A percentile compares a stretch with the other conserved stretches of the same genome.
phyloP scores from a whole-genome alignment of 768 basidiomycete genomes.

The Filobasidium floriforme region DNA sequence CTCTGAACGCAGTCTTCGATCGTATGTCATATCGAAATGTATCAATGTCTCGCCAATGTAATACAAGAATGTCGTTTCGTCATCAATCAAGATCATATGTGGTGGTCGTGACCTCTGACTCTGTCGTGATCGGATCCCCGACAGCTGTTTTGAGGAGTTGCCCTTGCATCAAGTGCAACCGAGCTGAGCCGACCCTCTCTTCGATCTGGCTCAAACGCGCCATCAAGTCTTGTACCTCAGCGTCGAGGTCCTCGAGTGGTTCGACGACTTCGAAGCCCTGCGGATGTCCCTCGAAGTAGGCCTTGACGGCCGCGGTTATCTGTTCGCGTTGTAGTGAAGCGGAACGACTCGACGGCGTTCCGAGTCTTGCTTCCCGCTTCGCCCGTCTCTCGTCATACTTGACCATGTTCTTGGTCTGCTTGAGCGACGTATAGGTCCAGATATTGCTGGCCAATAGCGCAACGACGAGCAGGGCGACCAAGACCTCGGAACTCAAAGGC shows the following conservation, averaged over 20 bases:
- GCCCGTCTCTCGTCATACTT: constrained; percentile 3
- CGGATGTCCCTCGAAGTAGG: constrained; percentile 9
- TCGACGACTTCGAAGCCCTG: not conserved
- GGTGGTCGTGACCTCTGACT: too few relatives aligned
- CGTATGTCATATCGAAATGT: too few relatives aligned
- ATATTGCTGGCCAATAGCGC: constrained; percentile 35
- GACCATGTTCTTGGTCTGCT: constrained; percentile 14
- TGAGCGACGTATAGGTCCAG: constrained; percentile 35
- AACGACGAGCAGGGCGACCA: constrained; percentile 28
- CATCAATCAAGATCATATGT: too few relatives aligned
- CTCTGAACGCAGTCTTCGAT: too few relatives aligned
- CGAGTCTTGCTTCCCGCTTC: constrained; percentile 3
- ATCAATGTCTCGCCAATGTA: too few relatives aligned
- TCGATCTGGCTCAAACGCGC: constrained; percentile 9
- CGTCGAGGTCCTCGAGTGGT: not conserved
- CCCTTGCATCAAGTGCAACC: not conserved
- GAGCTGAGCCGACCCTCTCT: constrained; percentile 7
- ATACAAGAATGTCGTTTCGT: too few relatives aligned
- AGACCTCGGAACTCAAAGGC: constrained; percentile 25
- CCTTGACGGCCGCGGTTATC: constrained; percentile 8
- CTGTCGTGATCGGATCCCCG: not conserved
- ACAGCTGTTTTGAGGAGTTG: not conserved
- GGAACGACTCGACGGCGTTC: not conserved
- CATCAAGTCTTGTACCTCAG: not conserved
- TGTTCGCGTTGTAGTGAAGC: not conserved